Percentiles rank a stretch among this genome's conserved stretches.
These are phyloP conservation scores for Scutellaria baicalensis DNA, from an alignment of 257 asterid species.

Conservation along the genomic window DNA sequence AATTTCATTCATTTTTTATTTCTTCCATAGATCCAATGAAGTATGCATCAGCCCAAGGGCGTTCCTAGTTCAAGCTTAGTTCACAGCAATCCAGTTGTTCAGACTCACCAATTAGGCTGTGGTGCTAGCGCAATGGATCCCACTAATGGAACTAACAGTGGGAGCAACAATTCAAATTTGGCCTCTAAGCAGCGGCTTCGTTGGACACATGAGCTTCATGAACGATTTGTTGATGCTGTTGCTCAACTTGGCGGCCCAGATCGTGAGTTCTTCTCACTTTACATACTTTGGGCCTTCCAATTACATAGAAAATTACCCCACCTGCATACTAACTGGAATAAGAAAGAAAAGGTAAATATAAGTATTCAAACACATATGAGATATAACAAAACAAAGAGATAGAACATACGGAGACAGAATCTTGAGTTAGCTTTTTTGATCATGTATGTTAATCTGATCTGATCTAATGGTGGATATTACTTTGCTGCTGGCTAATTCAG, in stretches of 20 bases:
- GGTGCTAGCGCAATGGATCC: constrained; percentile 52
- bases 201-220: constrained; percentile 97
- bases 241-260: constrained; percentile 99
- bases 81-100: constrained; percentile 21
- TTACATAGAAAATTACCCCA: neutral
- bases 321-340: neutral
- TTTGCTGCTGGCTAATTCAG: neutral
- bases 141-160: constrained; percentile 41
- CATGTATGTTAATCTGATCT: neutral
- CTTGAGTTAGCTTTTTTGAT: neutral
- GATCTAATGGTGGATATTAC: constrained; percentile 1
- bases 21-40: constrained; percentile 21
- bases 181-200: constrained; percentile 96
- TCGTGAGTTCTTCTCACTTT: constrained; percentile 47
- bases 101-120: constrained; percentile 31
- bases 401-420: neutral
- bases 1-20: neutral
- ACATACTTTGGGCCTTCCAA: neutral
- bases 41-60: constrained; percentile 28
- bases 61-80: constrained; percentile 37
- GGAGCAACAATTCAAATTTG: constrained; percentile 48
- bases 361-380: neutral
- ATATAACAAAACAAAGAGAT: neutral
- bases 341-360: neutral
- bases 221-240: constrained; percentile 89